Conservation (phyloP, 1,139 yeast genomes). For the Pichia cactophila region DNA sequence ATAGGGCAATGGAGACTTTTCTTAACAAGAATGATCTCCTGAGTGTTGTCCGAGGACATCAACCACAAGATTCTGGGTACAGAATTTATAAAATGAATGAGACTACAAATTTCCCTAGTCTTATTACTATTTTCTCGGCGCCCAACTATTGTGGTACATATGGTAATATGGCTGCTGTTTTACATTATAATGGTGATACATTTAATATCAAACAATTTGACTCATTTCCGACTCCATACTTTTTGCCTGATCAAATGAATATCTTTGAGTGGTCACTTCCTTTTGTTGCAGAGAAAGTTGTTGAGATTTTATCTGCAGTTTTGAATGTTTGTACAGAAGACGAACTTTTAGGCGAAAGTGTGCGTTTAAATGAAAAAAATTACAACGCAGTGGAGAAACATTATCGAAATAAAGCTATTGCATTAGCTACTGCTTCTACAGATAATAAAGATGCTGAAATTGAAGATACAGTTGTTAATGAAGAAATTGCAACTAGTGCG, state of each 20-base stretch:
- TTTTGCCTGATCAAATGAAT: slow-evolving; percentile 97
- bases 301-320: slow-evolving; percentile 90
- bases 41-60: slow-evolving; percentile 87
- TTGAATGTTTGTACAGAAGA: slow-evolving; percentile 93
- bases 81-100: slow-evolving; percentile 80
- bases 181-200: slow-evolving; percentile 83
- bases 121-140: slow-evolving; percentile 89
- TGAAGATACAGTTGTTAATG: neutral
- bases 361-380: slow-evolving; percentile 3
- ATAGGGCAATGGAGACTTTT: slow-evolving; percentile 77
- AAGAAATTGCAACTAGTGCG: neutral
- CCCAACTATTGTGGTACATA: slow-evolving; percentile 94
- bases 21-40: slow-evolving; percentile 63
- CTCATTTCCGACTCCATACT: slow-evolving; percentile 76
- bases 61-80: slow-evolving; percentile 87
- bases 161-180: slow-evolving; percentile 84
- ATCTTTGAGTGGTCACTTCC: slow-evolving; percentile 97
- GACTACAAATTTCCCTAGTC: slow-evolving; percentile 83
- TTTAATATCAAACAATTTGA: slow-evolving; percentile 95
- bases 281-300: slow-evolving; percentile 89
- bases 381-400: neutral
- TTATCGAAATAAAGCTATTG: neutral
- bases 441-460: neutral
- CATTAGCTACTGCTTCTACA: neutral
- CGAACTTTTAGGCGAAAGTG: slow-evolving; percentile 41